Percentiles rank a stretch among this genome's conserved stretches.
phyloP scores from a whole-genome alignment of 208 protist species.

The Trypanosoma cruzi region DNA sequence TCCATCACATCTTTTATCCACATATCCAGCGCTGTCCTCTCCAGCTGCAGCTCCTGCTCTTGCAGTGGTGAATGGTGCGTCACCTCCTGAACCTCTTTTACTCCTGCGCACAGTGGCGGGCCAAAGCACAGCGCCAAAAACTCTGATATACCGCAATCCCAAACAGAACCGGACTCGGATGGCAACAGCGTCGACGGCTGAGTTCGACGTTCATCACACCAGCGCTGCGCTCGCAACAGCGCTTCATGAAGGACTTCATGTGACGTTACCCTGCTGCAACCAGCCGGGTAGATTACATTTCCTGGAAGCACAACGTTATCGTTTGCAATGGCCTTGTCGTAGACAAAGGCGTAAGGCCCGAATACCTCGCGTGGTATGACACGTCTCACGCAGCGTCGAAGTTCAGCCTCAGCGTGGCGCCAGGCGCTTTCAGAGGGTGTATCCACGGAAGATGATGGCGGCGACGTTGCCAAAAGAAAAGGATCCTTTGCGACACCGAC shows the following conservation, averaged over 20 bases:
- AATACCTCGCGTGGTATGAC: constrained; percentile 13
- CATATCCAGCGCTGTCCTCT: background rate
- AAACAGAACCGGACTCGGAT: background rate
- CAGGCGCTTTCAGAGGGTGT: background rate
- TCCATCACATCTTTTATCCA: constrained; percentile 9
- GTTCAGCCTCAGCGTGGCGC: background rate
- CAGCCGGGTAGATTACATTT: background rate
- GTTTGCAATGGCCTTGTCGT: background rate
- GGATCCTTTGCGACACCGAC: background rate
- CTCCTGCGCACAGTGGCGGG: constrained; percentile 2
- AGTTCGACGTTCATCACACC: background rate
- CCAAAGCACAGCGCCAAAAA: constrained; percentile 10
- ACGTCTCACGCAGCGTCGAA: constrained; percentile 1
- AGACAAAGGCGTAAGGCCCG: background rate
- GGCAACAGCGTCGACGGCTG: background rate
- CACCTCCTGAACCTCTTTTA: background rate
- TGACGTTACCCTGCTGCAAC: background rate
- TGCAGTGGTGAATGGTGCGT: background rate
- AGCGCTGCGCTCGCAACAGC: background rate
- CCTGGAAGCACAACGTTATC: background rate
- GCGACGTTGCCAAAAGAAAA: too few relatives aligned
- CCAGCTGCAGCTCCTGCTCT: background rate
- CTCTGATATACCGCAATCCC: background rate
- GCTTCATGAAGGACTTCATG: background rate
- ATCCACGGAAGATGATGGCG: background rate